Conservation (phyloP, 2,329 filamentous ascomycete species). For the Zymoseptoria tritici region DNA sequence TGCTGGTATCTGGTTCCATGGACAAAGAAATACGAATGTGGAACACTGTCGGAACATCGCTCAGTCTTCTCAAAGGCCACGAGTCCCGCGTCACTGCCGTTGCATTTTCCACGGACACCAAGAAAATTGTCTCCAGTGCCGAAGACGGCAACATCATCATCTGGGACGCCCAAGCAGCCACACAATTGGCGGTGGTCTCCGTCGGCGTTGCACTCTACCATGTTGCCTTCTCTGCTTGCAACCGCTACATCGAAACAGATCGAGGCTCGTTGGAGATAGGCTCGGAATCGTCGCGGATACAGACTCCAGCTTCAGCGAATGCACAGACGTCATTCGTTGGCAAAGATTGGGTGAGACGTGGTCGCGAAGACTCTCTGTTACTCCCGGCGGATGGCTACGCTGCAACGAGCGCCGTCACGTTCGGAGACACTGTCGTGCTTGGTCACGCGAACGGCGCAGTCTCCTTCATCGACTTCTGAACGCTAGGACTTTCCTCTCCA, state of each 20-base stretch:
- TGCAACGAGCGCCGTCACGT: background rate
- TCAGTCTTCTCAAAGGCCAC: background rate
- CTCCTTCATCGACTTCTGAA: background rate
- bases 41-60: background rate
- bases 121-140: background rate
- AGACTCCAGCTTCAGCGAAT: background rate
- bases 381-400: background rate
- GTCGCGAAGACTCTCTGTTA: background rate
- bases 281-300: background rate
- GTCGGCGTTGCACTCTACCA: background rate
- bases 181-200: background rate
- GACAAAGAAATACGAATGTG: constrained; percentile 2
- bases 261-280: background rate
- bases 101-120: background rate
- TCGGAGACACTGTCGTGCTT: background rate
- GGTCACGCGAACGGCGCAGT: background rate
- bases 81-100: background rate
- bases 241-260: background rate
- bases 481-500: too few relatives aligned
- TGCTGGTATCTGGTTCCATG: constrained; percentile 13
- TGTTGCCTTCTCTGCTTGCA: background rate
- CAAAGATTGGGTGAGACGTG: background rate
- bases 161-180: background rate
- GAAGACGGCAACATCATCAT: background rate
- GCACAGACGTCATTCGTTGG: background rate